Evolutionary conservation across 2,329 filamentous ascomycete genomes (phyloP).

Genomic region (Chaetoscypha palmicola): DNA sequence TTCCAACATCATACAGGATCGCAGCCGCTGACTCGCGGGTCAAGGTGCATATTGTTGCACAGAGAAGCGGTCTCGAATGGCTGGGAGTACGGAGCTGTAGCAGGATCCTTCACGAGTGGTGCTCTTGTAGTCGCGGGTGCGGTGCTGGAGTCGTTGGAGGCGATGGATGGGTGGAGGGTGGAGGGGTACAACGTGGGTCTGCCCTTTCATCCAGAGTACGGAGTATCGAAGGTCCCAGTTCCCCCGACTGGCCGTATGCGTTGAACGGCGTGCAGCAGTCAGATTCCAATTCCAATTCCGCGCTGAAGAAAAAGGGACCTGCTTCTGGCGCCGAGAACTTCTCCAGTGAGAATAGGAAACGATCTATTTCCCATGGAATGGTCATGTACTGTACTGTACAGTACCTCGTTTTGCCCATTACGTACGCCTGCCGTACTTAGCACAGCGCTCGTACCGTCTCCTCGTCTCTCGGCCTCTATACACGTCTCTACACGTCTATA

Average conservation of each 20-base stretch:
- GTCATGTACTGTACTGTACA: too few relatives aligned
- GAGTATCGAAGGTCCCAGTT: neutral
- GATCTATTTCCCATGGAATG: too few relatives aligned
- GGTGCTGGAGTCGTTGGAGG: neutral
- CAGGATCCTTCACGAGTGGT: neutral
- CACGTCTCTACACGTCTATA: too few relatives aligned
- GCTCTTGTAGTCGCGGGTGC: neutral
- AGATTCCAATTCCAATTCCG: neutral
- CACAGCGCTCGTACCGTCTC: too few relatives aligned
- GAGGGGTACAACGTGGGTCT: conserved; percentile 1
- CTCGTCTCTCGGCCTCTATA: neutral
- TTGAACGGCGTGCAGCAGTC: neutral
- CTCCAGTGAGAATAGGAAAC: too few relatives aligned
- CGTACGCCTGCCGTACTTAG: too few relatives aligned
- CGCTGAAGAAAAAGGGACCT: neutral
- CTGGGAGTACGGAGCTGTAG: too few relatives aligned
- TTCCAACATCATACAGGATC: neutral
- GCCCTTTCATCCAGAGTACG: conserved; percentile 3
- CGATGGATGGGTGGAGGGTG: neutral
- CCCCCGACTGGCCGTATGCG: neutral
- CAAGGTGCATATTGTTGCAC: neutral
- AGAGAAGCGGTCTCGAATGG: neutral
- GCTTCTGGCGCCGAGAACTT: too few relatives aligned
- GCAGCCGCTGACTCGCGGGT: conserved; percentile 4
- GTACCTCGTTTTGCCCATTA: neutral